Evolutionary conservation across 2,329 filamentous ascomycete genomes (phyloP), one percentile per base, ranked within the genome.

Genomic region (Xylogone sp.): DNA sequence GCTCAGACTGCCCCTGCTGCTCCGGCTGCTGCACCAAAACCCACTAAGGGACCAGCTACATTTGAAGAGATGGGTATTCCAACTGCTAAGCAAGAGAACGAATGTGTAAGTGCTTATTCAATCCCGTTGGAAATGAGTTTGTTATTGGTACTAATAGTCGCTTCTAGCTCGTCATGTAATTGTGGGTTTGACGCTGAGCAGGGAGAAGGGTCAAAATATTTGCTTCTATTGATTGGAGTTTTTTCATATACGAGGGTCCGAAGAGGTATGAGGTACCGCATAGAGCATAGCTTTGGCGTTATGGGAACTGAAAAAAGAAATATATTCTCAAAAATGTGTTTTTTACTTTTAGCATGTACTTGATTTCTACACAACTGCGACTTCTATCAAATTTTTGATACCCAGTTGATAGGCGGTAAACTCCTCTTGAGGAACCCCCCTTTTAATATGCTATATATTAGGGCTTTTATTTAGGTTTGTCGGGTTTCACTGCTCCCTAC

Each of bases 51-150:
- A 10, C 93, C 94, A 1, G 90, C 94, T 62, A 97, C 94, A 0
- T 99, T 99, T 68, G 93, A 97, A 67, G 92, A 95, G 67, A 99
- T 99, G 94, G 94, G 94, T 39, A 93, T 99, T 61, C 90, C 91
- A 6, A 81, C 85, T 62, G 84, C 79, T 45, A 92, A 94, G 70
- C 81, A 86, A 55, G 89, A 96, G n/a, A 82, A 82, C 59, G 92
- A 97, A 71, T 99, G 93, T 75, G 92, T 97, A 67, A 62, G 66
- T 63, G 21, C 42, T 45, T 13, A 21, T 19, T 2, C 31, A 21
- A 21, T 21, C 27, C 16, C 12, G 12, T 12, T 29, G n/a, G 18
- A 27, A 3, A 20, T 39, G 4, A n/a, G 18, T n/a, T 20, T 19
- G 5, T 5, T 18, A 29, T 27, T 46, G n/a, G n/a, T 51, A 48